These are phyloP conservation scores for Drechslerella coelobrocha DNA, from an alignment of 2,329 filamentous ascomycete genomes.

Conservation along the genomic window DNA sequence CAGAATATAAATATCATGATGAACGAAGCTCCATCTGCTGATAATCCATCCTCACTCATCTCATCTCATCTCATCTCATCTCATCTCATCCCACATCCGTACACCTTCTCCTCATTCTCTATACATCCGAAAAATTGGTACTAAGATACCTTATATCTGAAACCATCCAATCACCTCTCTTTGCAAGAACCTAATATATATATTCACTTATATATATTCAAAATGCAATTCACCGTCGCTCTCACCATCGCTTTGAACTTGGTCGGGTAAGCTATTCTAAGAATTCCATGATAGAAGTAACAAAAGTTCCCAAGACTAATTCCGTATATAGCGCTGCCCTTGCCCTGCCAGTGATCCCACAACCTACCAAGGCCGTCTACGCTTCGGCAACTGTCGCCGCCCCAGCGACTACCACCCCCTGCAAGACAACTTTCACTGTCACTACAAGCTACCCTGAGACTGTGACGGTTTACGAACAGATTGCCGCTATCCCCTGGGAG, in stretches of 20 bases:
- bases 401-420: slow-evolving; percentile 8
- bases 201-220: neutral
- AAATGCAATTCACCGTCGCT: slow-evolving; percentile 28
- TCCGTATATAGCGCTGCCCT: slow-evolving; percentile 14
- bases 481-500: slow-evolving; percentile 20
- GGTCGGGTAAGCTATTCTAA: slow-evolving; percentile 9
- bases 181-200: neutral
- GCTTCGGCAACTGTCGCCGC: neutral
- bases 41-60: too few relatives aligned
- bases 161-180: too few relatives aligned
- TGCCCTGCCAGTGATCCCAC: neutral
- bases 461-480: slow-evolving; percentile 10
- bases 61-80: neutral
- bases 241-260: slow-evolving; percentile 27
- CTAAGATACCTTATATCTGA: too few relatives aligned
- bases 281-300: neutral
- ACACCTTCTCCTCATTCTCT: neutral
- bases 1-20: too few relatives aligned
- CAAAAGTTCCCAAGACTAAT: neutral
- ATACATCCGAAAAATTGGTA: too few relatives aligned
- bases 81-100: neutral
- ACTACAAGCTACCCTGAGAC: slow-evolving; percentile 18
- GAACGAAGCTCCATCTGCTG: too few relatives aligned
- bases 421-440: slow-evolving; percentile 25
- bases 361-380: neutral